Evolutionary conservation across 2,329 filamentous ascomycete species (phyloP), one percentile per base, ranked within the genome.

Genomic region (Colletotrichum sp.): DNA sequence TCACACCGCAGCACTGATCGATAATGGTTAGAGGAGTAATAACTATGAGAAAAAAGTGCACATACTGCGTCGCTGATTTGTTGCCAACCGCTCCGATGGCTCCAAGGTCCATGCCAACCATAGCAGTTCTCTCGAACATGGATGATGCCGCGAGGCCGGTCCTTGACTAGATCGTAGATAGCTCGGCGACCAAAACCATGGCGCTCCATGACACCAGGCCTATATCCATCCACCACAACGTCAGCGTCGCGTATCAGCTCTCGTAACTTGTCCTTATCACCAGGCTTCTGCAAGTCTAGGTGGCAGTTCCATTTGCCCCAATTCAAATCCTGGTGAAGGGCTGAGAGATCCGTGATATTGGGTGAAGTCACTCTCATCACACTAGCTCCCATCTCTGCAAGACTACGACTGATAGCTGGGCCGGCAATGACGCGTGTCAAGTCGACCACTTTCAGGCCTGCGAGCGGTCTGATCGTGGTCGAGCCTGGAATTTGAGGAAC

Each of bases 81-180:
- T 80, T 91, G 89, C 89, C 89, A 91, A 3, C 89, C 89, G 55
- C 83, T 86, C 5, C 88, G 82, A 32, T 86, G 81, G 5, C 81
- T 80, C 86, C 86, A 88, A 0, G 87, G 86, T 0, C 89, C 89
- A 67, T 89, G 78, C 83, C 85, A 90, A 1, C 89, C 89, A 77
- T 89, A 91, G 79, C 88, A 90, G 78, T 90, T 90, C 81, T 90
- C 89, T 5, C 86, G 81, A 6, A 87, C 85, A 62, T 89, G 85
- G n/a, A 90, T 83, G 32, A 90, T 82, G 83, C 71, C 59, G 15
- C 64, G 64, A 0, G 30, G 26, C 1, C 70, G 64, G 36, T 52
- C 64, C 16, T 44, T 59, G 7, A 82, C 84, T 36, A 88, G 71
- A 8, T 87, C 83, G 12, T 88, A 79, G 28, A 89, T 80, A 2